Conservation (phyloP, 495 filamentous ascomycete species). For the Rostrohypoxylon terebratum region DNA sequence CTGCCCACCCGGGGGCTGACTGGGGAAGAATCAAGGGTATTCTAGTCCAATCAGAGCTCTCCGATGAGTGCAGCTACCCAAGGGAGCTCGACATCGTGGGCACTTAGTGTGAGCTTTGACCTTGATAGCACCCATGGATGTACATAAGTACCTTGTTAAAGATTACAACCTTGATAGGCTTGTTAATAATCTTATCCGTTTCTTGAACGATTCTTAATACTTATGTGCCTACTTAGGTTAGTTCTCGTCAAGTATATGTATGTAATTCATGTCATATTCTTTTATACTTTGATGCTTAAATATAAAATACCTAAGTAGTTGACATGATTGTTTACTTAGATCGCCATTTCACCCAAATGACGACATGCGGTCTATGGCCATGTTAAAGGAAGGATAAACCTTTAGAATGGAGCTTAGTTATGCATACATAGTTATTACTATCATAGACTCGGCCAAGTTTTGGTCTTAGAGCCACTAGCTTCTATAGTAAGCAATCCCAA, state of each 20-base stretch:
- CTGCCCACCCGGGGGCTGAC: background rate
- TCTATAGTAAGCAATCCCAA: constrained; percentile 34
- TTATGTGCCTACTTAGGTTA: background rate
- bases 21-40: background rate
- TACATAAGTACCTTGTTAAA: background rate
- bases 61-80: constrained; percentile 31
- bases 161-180: background rate
- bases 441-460: background rate
- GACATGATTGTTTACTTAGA: background rate
- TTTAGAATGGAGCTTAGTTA: background rate
- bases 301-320: background rate
- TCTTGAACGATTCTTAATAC: background rate
- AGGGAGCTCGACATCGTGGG: constrained; percentile 30
- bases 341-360: no score
- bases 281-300: no score
- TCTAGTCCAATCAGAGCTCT: constrained; percentile 33
- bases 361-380: background rate
- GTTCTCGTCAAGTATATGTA: no score
- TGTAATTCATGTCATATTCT: no score
- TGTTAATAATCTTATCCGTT: background rate
- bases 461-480: background rate
- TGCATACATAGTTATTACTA: background rate
- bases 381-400: background rate
- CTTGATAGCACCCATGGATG: background rate
- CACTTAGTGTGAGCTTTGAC: constrained; percentile 27